A percentile compares a stretch with the other conserved stretches of the same genome.
phyloP scores from a whole-genome alignment of 2,329 filamentous ascomycete species.

The Sporothrix inflata region DNA sequence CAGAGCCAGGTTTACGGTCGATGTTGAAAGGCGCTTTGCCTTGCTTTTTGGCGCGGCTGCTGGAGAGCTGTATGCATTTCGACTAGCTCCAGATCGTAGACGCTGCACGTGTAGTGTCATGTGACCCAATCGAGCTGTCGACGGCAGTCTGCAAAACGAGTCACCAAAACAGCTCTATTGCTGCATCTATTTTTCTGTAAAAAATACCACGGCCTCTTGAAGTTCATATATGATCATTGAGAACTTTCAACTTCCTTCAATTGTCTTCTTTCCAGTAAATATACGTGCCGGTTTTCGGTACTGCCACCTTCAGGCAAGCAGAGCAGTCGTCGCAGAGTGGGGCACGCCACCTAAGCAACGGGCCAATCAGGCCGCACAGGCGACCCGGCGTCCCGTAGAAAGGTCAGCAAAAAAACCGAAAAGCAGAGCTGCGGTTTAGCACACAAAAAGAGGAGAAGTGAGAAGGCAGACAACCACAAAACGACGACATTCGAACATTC shows the following conservation, averaged over 20 bases:
- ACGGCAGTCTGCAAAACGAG: neutral
- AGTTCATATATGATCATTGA: too few relatives aligned
- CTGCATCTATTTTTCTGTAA: neutral
- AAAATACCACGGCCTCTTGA: neutral
- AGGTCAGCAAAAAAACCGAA: constrained; percentile 27
- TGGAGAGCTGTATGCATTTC: constrained; percentile 20
- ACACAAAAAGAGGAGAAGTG: constrained; percentile 27
- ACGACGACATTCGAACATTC: neutral
- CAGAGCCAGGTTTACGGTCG: neutral
- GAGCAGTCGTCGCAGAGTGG: constrained; percentile 16
- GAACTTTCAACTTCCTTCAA: too few relatives aligned
- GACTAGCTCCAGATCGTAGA: neutral
- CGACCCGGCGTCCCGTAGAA: constrained; percentile 24
- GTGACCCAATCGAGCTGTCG: neutral
- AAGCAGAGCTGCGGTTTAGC: constrained; percentile 10
- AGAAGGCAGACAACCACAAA: constrained; percentile 10
- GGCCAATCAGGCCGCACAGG: constrained; percentile 3
- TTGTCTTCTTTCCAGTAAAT: too few relatives aligned
- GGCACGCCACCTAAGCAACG: constrained; percentile 18
- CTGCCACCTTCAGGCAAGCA: neutral
- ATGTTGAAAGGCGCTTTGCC: neutral
- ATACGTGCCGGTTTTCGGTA: too few relatives aligned
- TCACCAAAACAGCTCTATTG: neutral
- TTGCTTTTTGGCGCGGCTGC: constrained; percentile 1
- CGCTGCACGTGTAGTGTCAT: neutral